Evolutionary conservation across 2,329 filamentous ascomycete genomes (phyloP), one percentile per base, ranked within the genome.

Genomic region (Colletotrichum phormii): DNA sequence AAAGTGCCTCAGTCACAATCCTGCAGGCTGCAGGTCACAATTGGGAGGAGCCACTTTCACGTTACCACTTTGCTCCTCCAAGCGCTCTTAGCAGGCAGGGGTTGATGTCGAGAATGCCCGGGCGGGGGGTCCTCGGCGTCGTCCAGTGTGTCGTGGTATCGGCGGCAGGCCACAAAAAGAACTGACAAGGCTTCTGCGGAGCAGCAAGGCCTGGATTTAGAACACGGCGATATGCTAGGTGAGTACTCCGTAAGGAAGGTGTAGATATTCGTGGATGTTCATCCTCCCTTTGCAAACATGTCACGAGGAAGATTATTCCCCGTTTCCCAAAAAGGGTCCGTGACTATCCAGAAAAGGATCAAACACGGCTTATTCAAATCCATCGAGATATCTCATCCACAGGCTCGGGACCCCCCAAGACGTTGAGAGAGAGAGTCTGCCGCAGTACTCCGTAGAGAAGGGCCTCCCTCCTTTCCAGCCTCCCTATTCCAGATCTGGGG

Each of bases 1-100:
- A 60, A 65, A 71, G 66, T 65, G 53, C 49, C 61, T 61, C 61
- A 58, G 66, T 64, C 53, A 54, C 69, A 58, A 22, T 46, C 37
- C 37, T 42, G 37, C 37, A 42, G 37, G 37, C 53, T 59, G 15
- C 51, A 54, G 22, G 51, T 49, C 42, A 54, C 51, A 26, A 12
- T 24, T 42, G 13, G 51, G 51, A n/a, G 51, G 42, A 49, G 42
- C 42, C 42, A 49, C 42, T 49, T 49, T 49, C 42, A 49, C 42
- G 8, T 49, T 49, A 54, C 51, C 51, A 24, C 51, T 54, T 54
- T 26, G 51, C 51, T 24, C 13, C 22, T 54, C 22, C 59, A 31
- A n/a, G 37, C 24, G 46, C 37, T 22, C 22, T n/a, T 5, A 60
- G 22, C n/a, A 22, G 13, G 33, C 61, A 64, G 46, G 61, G 60